Evolutionary conservation across 768 basidiomycete species (phyloP).

Genomic region (Suillus clintonianus): DNA sequence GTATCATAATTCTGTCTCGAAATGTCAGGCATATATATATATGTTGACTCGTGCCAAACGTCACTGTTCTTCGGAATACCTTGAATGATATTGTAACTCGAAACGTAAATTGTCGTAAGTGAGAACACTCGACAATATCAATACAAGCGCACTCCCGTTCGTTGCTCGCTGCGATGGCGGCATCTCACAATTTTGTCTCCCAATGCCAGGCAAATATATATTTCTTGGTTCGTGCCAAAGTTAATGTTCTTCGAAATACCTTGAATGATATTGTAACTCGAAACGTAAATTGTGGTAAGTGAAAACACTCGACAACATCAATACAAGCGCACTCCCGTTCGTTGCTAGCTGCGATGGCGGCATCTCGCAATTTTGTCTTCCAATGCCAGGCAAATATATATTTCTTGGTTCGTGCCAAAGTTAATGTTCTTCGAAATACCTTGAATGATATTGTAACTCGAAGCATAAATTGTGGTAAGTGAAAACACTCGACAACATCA

Average conservation of each 20-base stretch:
- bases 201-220: not conserved
- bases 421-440: not conserved
- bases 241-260: not conserved
- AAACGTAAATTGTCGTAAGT: not conserved
- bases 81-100: not conserved
- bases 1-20: not conserved
- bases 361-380: not conserved
- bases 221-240: not conserved
- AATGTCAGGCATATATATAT: not conserved
- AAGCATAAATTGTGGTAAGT: not conserved
- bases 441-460: not conserved
- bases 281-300: too few relatives aligned
- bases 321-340: too few relatives aligned
- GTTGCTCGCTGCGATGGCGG: too few relatives aligned
- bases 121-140: not conserved
- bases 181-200: not conserved
- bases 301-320: too few relatives aligned
- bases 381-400: not conserved
- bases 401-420: not conserved
- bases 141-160: too few relatives aligned
- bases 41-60: not conserved
- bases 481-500: not conserved
- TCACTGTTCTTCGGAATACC: not conserved
- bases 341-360: not conserved
- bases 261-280: not conserved